Evolutionary conservation across 1,139 yeast species (phyloP).

Genomic region (Blastobotrys illinoisensis): DNA sequence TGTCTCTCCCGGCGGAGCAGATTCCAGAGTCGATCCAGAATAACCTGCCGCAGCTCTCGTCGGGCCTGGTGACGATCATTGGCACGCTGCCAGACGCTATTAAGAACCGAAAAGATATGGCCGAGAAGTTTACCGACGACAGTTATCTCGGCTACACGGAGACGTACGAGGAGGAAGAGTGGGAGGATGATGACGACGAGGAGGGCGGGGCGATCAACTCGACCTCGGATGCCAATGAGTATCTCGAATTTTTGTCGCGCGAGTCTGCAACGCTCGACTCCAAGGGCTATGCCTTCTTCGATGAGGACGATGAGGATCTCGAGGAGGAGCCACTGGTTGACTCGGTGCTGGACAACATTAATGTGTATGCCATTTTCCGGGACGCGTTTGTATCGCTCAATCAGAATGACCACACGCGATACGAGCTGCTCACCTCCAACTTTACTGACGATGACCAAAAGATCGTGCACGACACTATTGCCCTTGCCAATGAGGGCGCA

Average conservation of each 20-base stretch:
- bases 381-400: conserved; percentile 38
- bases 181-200: conserved; percentile 40
- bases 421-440: conserved; percentile 25
- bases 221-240: conserved; percentile 31
- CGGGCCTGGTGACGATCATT: conserved; percentile 46
- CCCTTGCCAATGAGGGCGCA: conserved; percentile 15
- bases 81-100: conserved; percentile 67
- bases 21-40: conserved; percentile 30
- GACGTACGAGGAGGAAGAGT: conserved; percentile 35
- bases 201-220: conserved; percentile 30
- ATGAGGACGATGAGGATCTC: conserved; percentile 50
- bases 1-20: conserved; percentile 39
- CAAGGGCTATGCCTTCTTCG: conserved; percentile 28
- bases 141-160: conserved; percentile 34
- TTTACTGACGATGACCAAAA: conserved; percentile 34
- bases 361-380: conserved; percentile 53
- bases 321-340: conserved; percentile 78
- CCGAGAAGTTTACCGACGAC: conserved; percentile 48
- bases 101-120: conserved; percentile 54
- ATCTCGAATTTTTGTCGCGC: conserved; percentile 27
- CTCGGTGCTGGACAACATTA: conserved; percentile 68
- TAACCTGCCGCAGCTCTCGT: conserved; percentile 40
- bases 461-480: conserved; percentile 22
- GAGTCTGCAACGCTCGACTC: conserved; percentile 19
- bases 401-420: conserved; percentile 26